Conservation (phyloP, 352 stramenopile genomes). For the Phytophthora citrophthora region DNA sequence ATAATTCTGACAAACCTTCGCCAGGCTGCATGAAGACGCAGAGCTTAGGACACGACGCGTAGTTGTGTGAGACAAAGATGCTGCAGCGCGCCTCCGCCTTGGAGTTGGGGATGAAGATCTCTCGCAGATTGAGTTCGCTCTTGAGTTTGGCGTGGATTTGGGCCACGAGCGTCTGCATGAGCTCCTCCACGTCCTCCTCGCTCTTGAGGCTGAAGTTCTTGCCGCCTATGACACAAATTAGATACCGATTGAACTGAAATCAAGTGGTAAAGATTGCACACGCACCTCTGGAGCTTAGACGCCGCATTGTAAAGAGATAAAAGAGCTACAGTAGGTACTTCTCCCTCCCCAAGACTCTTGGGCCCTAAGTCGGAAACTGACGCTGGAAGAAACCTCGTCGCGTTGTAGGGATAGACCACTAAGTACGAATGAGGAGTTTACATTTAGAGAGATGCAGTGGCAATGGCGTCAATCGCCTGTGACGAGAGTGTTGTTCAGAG, state of each 20-base stretch:
- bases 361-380: constrained; percentile 14
- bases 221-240: constrained; percentile 30
- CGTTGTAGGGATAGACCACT: constrained; percentile 12
- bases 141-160: constrained; percentile 90
- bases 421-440: constrained; percentile 26
- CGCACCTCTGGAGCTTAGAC: constrained; percentile 63
- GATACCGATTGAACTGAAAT: not conserved
- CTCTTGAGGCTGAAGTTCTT: constrained; percentile 85
- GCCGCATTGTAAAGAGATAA: constrained; percentile 41
- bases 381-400: constrained; percentile 20
- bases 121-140: constrained; percentile 80
- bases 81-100: constrained; percentile 88
- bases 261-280: not conserved
- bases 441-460: constrained; percentile 18
- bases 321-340: not conserved
- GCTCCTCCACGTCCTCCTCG: constrained; percentile 84
- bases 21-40: constrained; percentile 86
- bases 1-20: constrained; percentile 35
- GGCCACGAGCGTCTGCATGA: constrained; percentile 83
- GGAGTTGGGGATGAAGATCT: constrained; percentile 90
- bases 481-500: constrained; percentile 69
- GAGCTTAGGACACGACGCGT: constrained; percentile 78
- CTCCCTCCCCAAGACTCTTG: not conserved
- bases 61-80: constrained; percentile 87
- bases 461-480: constrained; percentile 53